Evolutionary conservation across 2,329 filamentous ascomycete species (phyloP).

Genomic region (Aspergillus sp.): DNA sequence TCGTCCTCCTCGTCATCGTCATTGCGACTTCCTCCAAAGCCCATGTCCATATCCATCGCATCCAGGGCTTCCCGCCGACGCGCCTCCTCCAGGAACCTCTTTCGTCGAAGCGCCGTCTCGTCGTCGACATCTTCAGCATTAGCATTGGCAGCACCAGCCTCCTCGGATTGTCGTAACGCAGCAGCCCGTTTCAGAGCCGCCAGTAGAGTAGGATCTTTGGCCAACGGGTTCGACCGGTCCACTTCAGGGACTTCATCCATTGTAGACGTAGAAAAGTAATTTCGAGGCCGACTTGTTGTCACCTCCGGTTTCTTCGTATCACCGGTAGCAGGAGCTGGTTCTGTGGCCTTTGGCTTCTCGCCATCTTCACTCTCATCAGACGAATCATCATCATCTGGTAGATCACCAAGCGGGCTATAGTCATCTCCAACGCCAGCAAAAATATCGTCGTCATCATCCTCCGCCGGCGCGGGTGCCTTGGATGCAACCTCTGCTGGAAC

Average conservation of each 20-base stretch:
- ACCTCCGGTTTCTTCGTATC: slow-evolving; percentile 16
- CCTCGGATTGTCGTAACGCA: slow-evolving; percentile 52
- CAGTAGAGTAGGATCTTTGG: slow-evolving; percentile 74
- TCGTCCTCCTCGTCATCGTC: slow-evolving; percentile 85
- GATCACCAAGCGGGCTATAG: slow-evolving; percentile 60
- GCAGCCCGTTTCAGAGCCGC: slow-evolving; percentile 86
- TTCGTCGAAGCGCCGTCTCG: slow-evolving; percentile 67
- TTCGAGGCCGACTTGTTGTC: slow-evolving; percentile 42
- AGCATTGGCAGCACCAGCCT: slow-evolving; percentile 34
- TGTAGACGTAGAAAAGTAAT: slow-evolving; percentile 47
- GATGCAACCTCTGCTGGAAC: slow-evolving; percentile 47
- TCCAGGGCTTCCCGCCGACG: slow-evolving; percentile 67
- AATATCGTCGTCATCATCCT: slow-evolving; percentile 61
- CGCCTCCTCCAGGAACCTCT: slow-evolving; percentile 69
- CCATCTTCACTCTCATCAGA: slow-evolving; percentile 40
- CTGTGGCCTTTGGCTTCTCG: slow-evolving; percentile 9
- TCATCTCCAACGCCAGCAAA: slow-evolving; percentile 62
- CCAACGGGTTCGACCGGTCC: slow-evolving; percentile 45
- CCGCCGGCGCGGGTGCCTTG: slow-evolving; percentile 33
- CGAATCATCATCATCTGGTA: slow-evolving; percentile 52
- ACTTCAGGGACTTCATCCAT: slow-evolving; percentile 55
- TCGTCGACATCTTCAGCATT: slow-evolving; percentile 53
- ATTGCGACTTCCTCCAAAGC: slow-evolving; percentile 84
- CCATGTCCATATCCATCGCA: slow-evolving; percentile 88
- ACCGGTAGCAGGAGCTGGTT: slow-evolving; percentile 9